Percentiles rank a stretch among this genome's conserved stretches.
phyloP scores from a whole-genome alignment of 2,329 filamentous ascomycete genomes.

The Colletotrichum lentis region DNA sequence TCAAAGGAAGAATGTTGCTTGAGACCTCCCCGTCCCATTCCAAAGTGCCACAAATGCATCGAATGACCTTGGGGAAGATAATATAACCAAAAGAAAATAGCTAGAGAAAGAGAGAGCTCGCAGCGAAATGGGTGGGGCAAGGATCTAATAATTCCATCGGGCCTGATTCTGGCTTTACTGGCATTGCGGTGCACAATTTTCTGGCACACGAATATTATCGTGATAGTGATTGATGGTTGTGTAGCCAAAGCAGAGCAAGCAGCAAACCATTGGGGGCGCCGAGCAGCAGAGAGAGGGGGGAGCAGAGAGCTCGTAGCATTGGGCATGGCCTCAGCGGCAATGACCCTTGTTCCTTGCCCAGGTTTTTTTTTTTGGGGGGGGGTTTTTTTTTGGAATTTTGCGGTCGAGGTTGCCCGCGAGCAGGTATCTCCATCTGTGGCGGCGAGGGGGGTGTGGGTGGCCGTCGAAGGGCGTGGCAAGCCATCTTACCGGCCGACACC shows the following conservation, averaged over 20 bases:
- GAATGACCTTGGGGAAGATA: not conserved
- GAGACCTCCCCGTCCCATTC: conserved; percentile 24
- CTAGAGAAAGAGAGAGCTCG: too few species aligned
- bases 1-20: conserved; percentile 27
- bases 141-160: conserved; percentile 9
- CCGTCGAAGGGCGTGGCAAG: conserved; percentile 27
- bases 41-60: conserved; percentile 9
- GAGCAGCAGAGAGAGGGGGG: not conserved
- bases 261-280: conserved; percentile 5
- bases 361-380: conserved; percentile 31
- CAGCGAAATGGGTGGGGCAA: not conserved
- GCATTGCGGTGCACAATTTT: conserved; percentile 2
- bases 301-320: conserved; percentile 1
- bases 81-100: not conserved
- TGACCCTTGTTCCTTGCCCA: conserved; percentile 32
- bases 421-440: conserved; percentile 28
- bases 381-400: conserved; percentile 27
- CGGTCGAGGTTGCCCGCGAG: conserved; percentile 31
- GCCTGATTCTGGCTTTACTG: conserved; percentile 16
- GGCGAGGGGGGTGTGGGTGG: conserved; percentile 30
- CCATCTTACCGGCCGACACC: conserved; percentile 22
- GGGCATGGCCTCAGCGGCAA: not conserved
- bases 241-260: not conserved
- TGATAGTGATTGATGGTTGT: not conserved
- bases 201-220: conserved; percentile 9